Percentiles rank a stretch among this genome's conserved stretches.
Evolutionary conservation across 495 filamentous ascomycete genomes (phyloP).

Genomic region (Podospora sp.): DNA sequence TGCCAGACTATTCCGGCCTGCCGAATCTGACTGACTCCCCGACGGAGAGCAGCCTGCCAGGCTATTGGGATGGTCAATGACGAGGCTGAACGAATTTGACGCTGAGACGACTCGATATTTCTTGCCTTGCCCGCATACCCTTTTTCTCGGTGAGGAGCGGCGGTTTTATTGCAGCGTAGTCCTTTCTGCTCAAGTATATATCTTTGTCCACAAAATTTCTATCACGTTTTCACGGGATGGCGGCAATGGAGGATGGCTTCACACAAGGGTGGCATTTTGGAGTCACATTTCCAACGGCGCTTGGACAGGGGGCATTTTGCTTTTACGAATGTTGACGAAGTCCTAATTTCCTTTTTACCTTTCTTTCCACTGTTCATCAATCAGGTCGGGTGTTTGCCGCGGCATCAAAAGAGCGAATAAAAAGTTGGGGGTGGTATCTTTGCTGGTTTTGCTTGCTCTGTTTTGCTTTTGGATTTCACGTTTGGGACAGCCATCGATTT

Average conservation of each 20-base stretch:
- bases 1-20: constrained; percentile 29
- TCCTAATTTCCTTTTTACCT: constrained; percentile 4
- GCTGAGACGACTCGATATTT: constrained; percentile 30
- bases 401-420: constrained; percentile 25
- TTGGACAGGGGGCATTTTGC: constrained; percentile 19
- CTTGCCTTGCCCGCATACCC: constrained; percentile 28
- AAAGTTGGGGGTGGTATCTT: constrained; percentile 18
- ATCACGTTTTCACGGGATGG: constrained; percentile 5
- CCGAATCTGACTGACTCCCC: constrained; percentile 36
- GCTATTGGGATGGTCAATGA: constrained; percentile 40
- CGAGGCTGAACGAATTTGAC: constrained; percentile 15
- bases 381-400: constrained; percentile 15
- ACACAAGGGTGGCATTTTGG: constrained; percentile 13
- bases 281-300: constrained; percentile 22
- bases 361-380: constrained; percentile 6
- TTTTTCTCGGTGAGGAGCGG: constrained; percentile 13
- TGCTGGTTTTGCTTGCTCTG: constrained; percentile 5
- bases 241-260: constrained; percentile 15
- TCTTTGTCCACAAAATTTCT: constrained; percentile 21
- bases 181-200: constrained; percentile 23
- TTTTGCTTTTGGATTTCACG: not conserved
- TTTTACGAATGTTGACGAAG: constrained; percentile 15
- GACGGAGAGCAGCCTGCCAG: constrained; percentile 30
- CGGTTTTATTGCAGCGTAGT: constrained; percentile 16
- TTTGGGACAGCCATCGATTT: not conserved